Base-by-base conservation (phyloP, 2,329 filamentous ascomycete genomes). In the Fusarium albosuccineum region DNA sequence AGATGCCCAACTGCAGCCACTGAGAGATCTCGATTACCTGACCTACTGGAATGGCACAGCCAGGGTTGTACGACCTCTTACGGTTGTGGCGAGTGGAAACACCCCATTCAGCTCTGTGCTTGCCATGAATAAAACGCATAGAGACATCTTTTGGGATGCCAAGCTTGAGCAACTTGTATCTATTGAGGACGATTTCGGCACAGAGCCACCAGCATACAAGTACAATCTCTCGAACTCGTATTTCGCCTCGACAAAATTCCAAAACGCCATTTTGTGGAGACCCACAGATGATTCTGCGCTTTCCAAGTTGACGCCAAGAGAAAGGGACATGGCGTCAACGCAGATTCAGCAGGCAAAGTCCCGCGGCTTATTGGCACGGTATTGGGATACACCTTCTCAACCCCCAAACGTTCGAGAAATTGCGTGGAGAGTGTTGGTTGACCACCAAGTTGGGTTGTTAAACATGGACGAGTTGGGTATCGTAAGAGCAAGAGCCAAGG, bases 141-240 rank as follows among this genome's bases (percentile, higher is more conserved):
- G 62, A 7, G 62, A 64, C 7, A 46, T 64, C 3, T 64, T 64
- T 29, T 64, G 62, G 62, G 62, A 64, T 3, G 62, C 62, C 37
- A 64, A 64, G 14, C 62, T 64, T 0, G 62, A 64, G 9, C 7
- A 33, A 2, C 27, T 64, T 0, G 29, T 40, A 13, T 48, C 60
- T 0, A 10, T 11, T 0, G 60, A 55, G 8, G 60, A 64, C 1
- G 16, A 64, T 14, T 64, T 64, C 9, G 6, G 14, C 2, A 55
- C 48, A 7, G 44, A 29, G 3, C 62, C 60, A 9, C 62, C 62
- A 0, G 50, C 37, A 4, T 64, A 30, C 3, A 59, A 30, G 13
- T 64, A 45, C 37, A 55, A 64, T 8, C 37, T 5, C 3, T 64
- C 60, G 2, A 64, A 64, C 22, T 64, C 62, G 13, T 64, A 64